These are phyloP conservation scores for Euphrasia confusa DNA, from an alignment of 257 asterid species.

Conservation along the genomic window DNA sequence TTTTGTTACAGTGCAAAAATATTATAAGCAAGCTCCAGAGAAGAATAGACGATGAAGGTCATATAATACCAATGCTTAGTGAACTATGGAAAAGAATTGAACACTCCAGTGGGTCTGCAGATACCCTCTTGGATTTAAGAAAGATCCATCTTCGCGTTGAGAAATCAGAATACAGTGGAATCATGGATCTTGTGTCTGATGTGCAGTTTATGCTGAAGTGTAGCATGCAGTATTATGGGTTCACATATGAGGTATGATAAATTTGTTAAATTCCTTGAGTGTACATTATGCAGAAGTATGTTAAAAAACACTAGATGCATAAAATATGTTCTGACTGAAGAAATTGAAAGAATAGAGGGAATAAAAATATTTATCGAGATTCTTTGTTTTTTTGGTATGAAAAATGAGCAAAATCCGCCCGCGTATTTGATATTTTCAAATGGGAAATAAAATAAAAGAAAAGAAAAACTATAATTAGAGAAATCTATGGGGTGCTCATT, in stretches of 20 bases:
- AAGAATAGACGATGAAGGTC: conserved; percentile 83
- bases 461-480: no score
- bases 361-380: no score
- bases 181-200: conserved; percentile 76
- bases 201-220: conserved; percentile 85
- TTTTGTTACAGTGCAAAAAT: conserved; percentile 79
- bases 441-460: no score
- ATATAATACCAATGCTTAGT: conserved; percentile 76
- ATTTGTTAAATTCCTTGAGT: neutral
- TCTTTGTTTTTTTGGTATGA: no score
- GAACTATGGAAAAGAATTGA: conserved; percentile 89
- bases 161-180: conserved; percentile 58
- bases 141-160: conserved; percentile 69
- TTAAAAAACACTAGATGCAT: no score
- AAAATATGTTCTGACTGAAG: no score
- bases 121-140: conserved; percentile 58
- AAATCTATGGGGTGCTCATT: no score
- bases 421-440: no score
- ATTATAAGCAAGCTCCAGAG: conserved; percentile 79
- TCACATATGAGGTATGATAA: conserved; percentile 67
- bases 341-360: no score
- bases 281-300: no score
- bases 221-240: conserved; percentile 65
- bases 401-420: no score
- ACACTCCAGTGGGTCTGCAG: conserved; percentile 45